Evolutionary conservation across 129 eudicot species (phyloP).

Genomic region (Escallonia herrerae): DNA sequence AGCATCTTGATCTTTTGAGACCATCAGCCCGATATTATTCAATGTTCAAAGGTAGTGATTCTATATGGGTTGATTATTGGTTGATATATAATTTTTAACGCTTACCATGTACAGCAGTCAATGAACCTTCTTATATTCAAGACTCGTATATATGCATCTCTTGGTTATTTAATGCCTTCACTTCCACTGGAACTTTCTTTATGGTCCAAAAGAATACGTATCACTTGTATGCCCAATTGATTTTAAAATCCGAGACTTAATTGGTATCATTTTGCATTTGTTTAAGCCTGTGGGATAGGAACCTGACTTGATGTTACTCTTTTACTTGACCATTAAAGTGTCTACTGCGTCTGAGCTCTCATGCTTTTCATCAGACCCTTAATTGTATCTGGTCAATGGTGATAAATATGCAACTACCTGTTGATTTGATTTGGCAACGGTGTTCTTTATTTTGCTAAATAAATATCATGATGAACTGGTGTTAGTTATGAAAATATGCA

Average conservation of each 20-base stretch:
- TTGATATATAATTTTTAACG: not conserved
- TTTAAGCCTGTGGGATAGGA: not conserved
- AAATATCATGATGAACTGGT: no score
- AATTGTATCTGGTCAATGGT: no score
- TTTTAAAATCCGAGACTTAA: not conserved
- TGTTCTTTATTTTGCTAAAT: no score
- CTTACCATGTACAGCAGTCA: not conserved
- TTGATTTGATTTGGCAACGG: no score
- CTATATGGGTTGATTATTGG: not conserved
- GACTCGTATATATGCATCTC: not conserved
- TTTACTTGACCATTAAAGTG: not conserved
- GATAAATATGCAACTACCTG: no score
- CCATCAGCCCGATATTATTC: slow-evolving; percentile 54
- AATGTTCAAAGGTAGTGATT: slow-evolving; percentile 51
- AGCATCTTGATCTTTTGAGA: slow-evolving; percentile 76
- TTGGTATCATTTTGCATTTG: not conserved
- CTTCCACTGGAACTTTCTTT: no score
- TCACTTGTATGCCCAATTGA: not conserved
- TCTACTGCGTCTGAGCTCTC: no score
- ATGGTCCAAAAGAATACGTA: not conserved
- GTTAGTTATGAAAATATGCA: no score
- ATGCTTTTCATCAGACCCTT: no score
- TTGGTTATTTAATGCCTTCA: not conserved
- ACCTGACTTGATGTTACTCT: not conserved
- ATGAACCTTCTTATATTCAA: not conserved